Evolutionary conservation across 164 flowering plant genomes (phyloP), one percentile per base, ranked within the genome.

Genomic region (Malania oleifera): DNA sequence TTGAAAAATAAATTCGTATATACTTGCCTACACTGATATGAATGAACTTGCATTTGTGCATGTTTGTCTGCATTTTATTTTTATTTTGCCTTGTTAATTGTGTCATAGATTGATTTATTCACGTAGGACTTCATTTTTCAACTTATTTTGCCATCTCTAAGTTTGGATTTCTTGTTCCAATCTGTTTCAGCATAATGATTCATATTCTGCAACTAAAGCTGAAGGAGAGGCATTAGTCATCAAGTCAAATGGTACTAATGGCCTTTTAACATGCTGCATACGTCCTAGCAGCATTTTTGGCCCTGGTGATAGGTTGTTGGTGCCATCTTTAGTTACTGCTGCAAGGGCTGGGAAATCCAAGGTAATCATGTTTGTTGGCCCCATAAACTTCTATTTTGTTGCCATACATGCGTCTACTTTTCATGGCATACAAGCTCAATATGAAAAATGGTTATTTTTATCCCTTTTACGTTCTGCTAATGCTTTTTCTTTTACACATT

Each of bases 261-360:
- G 97, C 34, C 93, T 95, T 65, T 67, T 86, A 38, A 95, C 99
- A 7, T 95, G 99, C 69, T 80, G 95, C 71, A 82, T 95, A 67
- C 87, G 99, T 34, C 99, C 99, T 46, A 91, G 99, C 76, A 79
- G 96, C 68, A 86, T 93, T 66, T 93, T 93, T 78, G 99, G 99
- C 52, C 99, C 99, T 64, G 96, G 97, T 56, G 99, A 93, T 74
- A 83, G 46, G 72, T 72, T 93, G 72, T 67, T 93, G 63, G 91
- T 90, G 70, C 99, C 99, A 59, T 86, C 97, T 59, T 64, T 93
- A 44, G 89, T 88, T 56, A 61, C 73, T 75, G 95, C 97, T 65
- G 99, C 96, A 25, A 84, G 85, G 76, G 89, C 95, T 37, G 97
- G 97, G 44, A 93, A 88, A 75, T 80, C 87, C 22, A 91, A 91